Evolutionary conservation across 768 basidiomycete genomes (phyloP), one percentile per base, ranked within the genome.

Genomic region (Boletus pseudo-olivaceus): DNA sequence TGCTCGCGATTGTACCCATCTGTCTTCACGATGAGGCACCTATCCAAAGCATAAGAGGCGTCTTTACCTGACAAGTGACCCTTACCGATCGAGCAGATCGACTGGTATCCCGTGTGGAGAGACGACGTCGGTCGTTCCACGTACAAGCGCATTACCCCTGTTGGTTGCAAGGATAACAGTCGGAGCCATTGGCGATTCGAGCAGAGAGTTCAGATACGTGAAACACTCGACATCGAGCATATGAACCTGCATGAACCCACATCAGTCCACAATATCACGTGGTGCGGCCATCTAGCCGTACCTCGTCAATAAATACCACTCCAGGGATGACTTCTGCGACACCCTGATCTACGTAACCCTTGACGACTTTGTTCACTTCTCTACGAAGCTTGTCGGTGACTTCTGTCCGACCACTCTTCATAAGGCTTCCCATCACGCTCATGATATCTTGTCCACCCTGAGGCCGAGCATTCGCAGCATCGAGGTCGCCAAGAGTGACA

Each of bases 211-310:
- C 35, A 99, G 82, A 74, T 96, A 99, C 5, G 97, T 98, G 77
- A 98, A 99, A 71, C 95, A 98, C 71, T 99, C 97, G 64, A 98
- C 95, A 70, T 99, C 97, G 56, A 99, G 85, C 96, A 98, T 98
- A 75, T 99, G 97, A 23, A 98, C 96, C 94, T 97, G 64, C 17
- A 34, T 2, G 14, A 17, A 8, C 26, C n/a, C 23, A 7, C 14
- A 10, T 69, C n/a, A 64, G 33, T 39, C 38, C 39, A 5, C 14
- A 8, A 39, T 10, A 11, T 17, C 30, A 48, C 35, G 10, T 20
- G 44, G 29, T 10, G 19, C 9, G 9, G 57, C 41, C 32, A 20
- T 45, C 47, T 53, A 38, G 6, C 65, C 81, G 54, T 62, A 97
- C 96, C 83, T 99, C 97, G 68, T 98, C 97, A 57, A 99, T 95